Conservation (phyloP, 768 basidiomycete genomes). For the Auriculariales sp. region DNA sequence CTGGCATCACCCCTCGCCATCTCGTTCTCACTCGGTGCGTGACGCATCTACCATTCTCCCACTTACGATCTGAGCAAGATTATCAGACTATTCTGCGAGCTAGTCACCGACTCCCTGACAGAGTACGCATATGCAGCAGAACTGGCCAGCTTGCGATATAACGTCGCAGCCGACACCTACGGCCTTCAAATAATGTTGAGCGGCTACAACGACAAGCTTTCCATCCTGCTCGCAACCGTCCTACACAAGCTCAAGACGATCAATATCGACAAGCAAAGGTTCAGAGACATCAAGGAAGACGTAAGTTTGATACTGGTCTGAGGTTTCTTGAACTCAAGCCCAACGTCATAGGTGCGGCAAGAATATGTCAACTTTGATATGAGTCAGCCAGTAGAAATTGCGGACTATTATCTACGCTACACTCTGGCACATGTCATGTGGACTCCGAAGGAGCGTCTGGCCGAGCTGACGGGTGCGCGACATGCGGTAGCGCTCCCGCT, state of each 20-base stretch:
- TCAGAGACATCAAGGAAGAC: conserved; percentile 30
- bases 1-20: conserved; percentile 37
- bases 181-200: conserved; percentile 36
- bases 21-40: conserved; percentile 58
- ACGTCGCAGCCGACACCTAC: conserved; percentile 42
- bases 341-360: conserved; percentile 41
- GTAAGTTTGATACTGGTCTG: conserved; percentile 14
- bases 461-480: conserved; percentile 62
- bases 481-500: conserved; percentile 2
- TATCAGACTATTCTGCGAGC: conserved; percentile 58
- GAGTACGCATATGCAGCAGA: conserved; percentile 91
- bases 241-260: conserved; percentile 25
- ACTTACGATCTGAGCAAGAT: not conserved
- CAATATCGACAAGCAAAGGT: conserved; percentile 24
- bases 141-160: conserved; percentile 75
- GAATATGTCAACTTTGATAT: conserved; percentile 82
- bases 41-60: not conserved
- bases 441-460: conserved; percentile 63
- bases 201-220: conserved; percentile 40
- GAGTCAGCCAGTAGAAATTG: conserved; percentile 65
- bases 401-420: conserved; percentile 63
- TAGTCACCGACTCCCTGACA: conserved; percentile 77
- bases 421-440: conserved; percentile 58
- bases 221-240: conserved; percentile 28
- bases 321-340: not conserved